Conservation (phyloP, 768 basidiomycete genomes). For the Sporobolomyces pararoseus region DNA sequence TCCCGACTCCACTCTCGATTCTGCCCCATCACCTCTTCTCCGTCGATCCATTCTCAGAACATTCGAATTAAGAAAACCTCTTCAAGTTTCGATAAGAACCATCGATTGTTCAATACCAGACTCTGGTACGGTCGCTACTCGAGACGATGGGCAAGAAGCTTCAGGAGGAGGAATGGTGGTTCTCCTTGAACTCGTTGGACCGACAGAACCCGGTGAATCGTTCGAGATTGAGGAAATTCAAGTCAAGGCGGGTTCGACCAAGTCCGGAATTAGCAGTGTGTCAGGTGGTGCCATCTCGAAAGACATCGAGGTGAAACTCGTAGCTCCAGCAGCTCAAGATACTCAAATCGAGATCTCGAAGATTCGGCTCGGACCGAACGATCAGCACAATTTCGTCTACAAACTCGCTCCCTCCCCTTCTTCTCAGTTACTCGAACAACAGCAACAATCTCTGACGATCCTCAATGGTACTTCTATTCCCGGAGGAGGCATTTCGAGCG, state of each 20-base stretch:
- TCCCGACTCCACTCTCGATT: background rate
- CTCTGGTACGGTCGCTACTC: background rate
- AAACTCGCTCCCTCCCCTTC: constrained; percentile 1
- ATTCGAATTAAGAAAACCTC: background rate
- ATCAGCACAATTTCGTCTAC: constrained; percentile 32
- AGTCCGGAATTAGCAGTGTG: background rate
- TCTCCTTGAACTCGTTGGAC: background rate
- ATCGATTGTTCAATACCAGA: constrained; percentile 17
- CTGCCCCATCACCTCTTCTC: background rate
- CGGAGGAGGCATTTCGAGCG: background rate
- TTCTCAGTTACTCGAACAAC: background rate
- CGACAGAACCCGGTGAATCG: background rate
- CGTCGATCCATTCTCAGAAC: constrained; percentile 15
- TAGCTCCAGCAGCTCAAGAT: background rate
- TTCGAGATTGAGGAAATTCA: background rate
- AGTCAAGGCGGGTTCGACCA: background rate
- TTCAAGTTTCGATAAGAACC: constrained; percentile 17
- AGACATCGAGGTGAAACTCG: background rate
- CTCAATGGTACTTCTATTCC: background rate
- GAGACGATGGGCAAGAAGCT: background rate
- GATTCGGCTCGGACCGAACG: background rate
- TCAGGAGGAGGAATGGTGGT: constrained; percentile 12
- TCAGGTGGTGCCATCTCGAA: background rate
- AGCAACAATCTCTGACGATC: no score
- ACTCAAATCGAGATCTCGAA: background rate